Base-by-base conservation (phyloP, 371 early-diverging fungal genomes). In the Syncephalastrum monosporum region DNA sequence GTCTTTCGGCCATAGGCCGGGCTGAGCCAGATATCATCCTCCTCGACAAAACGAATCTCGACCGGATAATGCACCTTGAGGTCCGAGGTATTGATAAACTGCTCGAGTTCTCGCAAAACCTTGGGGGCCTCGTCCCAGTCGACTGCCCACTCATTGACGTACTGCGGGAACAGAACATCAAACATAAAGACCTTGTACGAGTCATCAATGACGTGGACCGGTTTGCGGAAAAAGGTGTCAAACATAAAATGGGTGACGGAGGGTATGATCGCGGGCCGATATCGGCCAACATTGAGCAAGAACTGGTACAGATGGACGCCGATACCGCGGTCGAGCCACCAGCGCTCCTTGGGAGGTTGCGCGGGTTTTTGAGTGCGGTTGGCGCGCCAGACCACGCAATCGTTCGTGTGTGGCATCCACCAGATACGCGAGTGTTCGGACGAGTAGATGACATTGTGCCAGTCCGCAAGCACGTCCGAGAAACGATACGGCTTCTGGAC, bases 101-200 rank as follows among this genome's bases (percentile, higher is more conserved):
- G 50, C 21, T 85, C 75, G 49, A 93, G 67, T n/a, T 77, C 69
- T n/a, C 73, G 65, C 12, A 93, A 56, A 0, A 88, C 92, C 5
- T 71, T 77, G 2, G 85, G 75, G 0, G 91, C 85, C 27, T 79
- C 69, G 10, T 85, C 82, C 77, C 82, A 76, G 3, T 86, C 86
- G 38, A 93, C 85, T 8, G 91, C 88, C 94, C 94, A 93, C 66
- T 93, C 94, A 56, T 86, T 89, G 44, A 90, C 90, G 58, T 91
- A 88, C 57, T 93, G 94, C 42, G 86, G 81, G 57, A 93, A 91
- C 16, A 93, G 77, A 55, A 92, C 91, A 60, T 93, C 92, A 68
- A 91, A 89, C 63, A 88, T 91, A 60, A 93, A 91, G 7, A 89
- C 83, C 53, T 83, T 79, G 77, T 86, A 79, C 33, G 89, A 86